A percentile compares a stretch with the other conserved stretches of the same genome.
Conservation (phyloP, 306 rosid genomes). For the Begonia loranthoides region DNA sequence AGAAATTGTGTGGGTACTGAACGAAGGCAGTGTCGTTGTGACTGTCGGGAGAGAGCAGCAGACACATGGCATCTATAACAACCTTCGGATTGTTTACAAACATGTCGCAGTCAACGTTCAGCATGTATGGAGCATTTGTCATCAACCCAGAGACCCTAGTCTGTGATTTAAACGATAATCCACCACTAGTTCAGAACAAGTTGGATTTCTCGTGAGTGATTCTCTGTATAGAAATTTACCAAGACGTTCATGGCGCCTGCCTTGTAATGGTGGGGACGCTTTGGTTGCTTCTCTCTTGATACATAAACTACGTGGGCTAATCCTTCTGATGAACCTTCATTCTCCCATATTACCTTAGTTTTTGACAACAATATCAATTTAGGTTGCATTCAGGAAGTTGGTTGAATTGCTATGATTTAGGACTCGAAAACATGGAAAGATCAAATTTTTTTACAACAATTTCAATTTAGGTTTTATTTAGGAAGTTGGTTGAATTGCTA, state of each 20-base stretch:
- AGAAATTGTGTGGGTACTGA: slow-evolving; percentile 39
- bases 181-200: background rate
- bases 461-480: too few relatives aligned
- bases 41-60: slow-evolving; percentile 46
- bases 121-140: slow-evolving; percentile 54
- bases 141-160: slow-evolving; percentile 50
- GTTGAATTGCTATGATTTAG: too few relatives aligned
- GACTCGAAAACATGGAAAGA: too few relatives aligned
- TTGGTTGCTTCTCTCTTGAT: slow-evolving; percentile 38
- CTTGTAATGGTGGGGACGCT: slow-evolving; percentile 49
- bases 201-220: background rate
- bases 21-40: slow-evolving; percentile 32
- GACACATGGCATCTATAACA: slow-evolving; percentile 53
- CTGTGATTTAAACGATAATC: slow-evolving; percentile 17
- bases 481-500: too few relatives aligned
- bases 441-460: too few relatives aligned
- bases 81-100: slow-evolving; percentile 53
- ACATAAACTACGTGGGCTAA: slow-evolving; percentile 53
- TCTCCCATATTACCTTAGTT: slow-evolving; percentile 56
- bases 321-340: slow-evolving; percentile 16
- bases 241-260: slow-evolving; percentile 69
- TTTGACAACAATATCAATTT: too few relatives aligned
- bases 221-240: too few relatives aligned
- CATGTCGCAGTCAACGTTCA: slow-evolving; percentile 76
- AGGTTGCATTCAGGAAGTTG: too few relatives aligned